Evolutionary conservation across 306 rosid genomes (phyloP).

Genomic region (Bauhinia variegata): DNA sequence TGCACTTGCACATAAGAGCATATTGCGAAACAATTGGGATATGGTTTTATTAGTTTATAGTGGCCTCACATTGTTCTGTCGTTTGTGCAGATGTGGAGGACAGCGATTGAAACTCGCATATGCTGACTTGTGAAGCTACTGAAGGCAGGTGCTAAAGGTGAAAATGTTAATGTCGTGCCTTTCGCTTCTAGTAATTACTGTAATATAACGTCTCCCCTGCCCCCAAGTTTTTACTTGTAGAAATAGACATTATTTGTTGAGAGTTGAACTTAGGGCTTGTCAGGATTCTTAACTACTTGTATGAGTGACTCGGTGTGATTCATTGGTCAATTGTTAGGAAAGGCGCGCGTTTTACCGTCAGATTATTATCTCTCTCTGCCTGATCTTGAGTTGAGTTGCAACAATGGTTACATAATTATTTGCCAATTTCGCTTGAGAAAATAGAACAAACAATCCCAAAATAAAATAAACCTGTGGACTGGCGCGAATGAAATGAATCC

Average conservation of each 20-base stretch:
- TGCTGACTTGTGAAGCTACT: constrained; percentile 20
- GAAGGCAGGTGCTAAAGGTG: constrained; percentile 20
- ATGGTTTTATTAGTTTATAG: not conserved
- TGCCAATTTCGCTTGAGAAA: too few relatives aligned
- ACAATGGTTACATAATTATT: too few relatives aligned
- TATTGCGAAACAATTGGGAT: not conserved
- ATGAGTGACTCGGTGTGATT: not conserved
- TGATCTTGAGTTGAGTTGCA: too few relatives aligned
- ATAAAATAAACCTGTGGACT: too few relatives aligned
- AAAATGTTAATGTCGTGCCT: not conserved
- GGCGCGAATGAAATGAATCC: too few relatives aligned
- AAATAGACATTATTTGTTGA: constrained; percentile 25
- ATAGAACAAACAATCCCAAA: too few relatives aligned
- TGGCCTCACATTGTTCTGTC: constrained; percentile 27
- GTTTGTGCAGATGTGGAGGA: constrained; percentile 64
- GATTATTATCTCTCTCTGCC: not conserved
- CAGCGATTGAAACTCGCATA: constrained; percentile 51
- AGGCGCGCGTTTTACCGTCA: not conserved
- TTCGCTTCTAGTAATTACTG: constrained; percentile 25
- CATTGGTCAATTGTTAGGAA: constrained; percentile 20
- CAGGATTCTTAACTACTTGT: not conserved
- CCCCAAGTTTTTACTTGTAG: constrained; percentile 11
- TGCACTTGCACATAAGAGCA: not conserved
- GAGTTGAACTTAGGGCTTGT: not conserved
- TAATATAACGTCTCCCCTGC: not conserved